Evolutionary conservation across 2,329 filamentous ascomycete species (phyloP).

Genomic region (Samsoniella hepiali): DNA sequence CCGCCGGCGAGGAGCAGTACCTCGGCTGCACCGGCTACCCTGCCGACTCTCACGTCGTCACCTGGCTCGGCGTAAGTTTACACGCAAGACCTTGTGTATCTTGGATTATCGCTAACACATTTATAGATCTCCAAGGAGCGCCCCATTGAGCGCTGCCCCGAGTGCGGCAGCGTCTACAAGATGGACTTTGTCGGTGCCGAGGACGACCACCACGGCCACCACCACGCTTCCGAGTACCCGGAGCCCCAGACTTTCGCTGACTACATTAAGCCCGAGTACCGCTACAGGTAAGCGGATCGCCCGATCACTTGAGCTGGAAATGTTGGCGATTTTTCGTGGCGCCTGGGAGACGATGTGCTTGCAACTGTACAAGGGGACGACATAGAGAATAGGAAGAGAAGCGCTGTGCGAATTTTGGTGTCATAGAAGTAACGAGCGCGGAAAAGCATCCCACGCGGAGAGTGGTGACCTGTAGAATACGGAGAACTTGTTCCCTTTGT

Average conservation of each 20-base stretch:
- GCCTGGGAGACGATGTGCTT: background rate
- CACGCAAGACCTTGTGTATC: slow-evolving; percentile 4
- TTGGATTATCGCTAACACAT: slow-evolving; percentile 11
- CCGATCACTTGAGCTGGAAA: background rate
- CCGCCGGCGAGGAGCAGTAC: slow-evolving; percentile 94
- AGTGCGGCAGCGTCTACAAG: slow-evolving; percentile 96
- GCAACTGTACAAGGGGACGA: slow-evolving; percentile 11
- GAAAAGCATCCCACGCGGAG: slow-evolving; percentile 23
- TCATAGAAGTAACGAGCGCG: slow-evolving; percentile 20
- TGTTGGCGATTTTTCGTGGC: background rate
- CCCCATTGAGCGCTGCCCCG: slow-evolving; percentile 89
- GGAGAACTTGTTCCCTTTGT: slow-evolving; percentile 33
- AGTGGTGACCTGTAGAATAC: slow-evolving; percentile 40
- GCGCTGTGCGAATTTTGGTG: slow-evolving; percentile 21
- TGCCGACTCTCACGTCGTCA: slow-evolving; percentile 83
- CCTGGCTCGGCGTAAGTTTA: slow-evolving; percentile 80
- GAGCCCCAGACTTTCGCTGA: slow-evolving; percentile 97
- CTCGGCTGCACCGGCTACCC: slow-evolving; percentile 93
- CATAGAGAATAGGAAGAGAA: background rate
- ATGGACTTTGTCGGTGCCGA: slow-evolving; percentile 91
- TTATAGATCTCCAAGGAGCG: slow-evolving; percentile 77
- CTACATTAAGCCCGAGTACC: slow-evolving; percentile 93
- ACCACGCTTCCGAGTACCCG: slow-evolving; percentile 61
- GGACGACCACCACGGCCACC: slow-evolving; percentile 64
- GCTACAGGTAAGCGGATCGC: slow-evolving; percentile 53